Conservation (phyloP, 2,329 filamentous ascomycete genomes). For the Aspergillus caelatus region DNA sequence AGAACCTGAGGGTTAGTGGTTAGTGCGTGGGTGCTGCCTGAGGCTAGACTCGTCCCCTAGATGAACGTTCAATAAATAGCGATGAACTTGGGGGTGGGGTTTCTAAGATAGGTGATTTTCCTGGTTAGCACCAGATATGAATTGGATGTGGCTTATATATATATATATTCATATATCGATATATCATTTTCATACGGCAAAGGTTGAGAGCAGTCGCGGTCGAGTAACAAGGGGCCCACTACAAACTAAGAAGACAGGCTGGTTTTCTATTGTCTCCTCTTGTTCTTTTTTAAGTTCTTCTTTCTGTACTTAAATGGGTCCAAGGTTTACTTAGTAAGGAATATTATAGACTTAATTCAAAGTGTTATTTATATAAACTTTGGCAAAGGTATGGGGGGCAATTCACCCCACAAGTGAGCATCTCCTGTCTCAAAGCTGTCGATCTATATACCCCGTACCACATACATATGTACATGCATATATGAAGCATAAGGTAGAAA, state of each 20-base stretch:
- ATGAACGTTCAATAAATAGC: background rate
- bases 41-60: constrained; percentile 4
- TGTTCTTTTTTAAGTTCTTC: background rate
- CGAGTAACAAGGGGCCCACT: background rate
- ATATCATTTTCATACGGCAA: background rate
- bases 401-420: background rate
- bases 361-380: constrained; percentile 1
- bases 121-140: background rate
- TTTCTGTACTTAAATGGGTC: background rate
- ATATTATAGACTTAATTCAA: background rate
- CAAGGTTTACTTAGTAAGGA: background rate
- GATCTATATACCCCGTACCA: background rate
- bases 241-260: background rate
- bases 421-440: background rate
- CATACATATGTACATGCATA: background rate
- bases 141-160: background rate
- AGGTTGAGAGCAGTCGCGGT: background rate
- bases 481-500: too few species aligned
- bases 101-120: background rate
- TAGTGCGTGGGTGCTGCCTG: constrained; percentile 5
- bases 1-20: background rate
- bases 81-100: too few species aligned
- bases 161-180: background rate
- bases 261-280: background rate
- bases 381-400: background rate